Conservation (phyloP, 768 basidiomycete genomes). For the Bullera alba region DNA sequence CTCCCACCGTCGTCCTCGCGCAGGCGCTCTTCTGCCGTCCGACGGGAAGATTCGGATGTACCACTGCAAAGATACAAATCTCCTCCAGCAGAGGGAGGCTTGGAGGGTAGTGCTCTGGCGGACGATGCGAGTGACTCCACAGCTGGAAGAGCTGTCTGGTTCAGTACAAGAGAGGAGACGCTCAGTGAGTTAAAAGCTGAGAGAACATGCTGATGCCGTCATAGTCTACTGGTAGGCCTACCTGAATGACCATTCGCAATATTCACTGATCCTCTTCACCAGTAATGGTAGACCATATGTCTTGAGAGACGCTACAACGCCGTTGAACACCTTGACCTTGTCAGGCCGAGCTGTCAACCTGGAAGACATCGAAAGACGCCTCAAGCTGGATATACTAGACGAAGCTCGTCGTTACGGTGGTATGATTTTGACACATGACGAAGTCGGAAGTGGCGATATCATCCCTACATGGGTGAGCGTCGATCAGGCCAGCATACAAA, state of each 20-base stretch:
- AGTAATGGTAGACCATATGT: conserved; percentile 67
- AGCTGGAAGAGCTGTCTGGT: conserved; percentile 59
- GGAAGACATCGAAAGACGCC: conserved; percentile 74
- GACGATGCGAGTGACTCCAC: no score
- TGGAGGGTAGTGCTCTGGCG: no score
- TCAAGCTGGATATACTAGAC: conserved; percentile 84
- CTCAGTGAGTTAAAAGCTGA: conserved; percentile 56
- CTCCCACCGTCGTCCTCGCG: neutral
- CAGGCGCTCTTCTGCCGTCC: neutral
- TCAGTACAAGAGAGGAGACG: conserved; percentile 94
- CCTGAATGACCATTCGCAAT: neutral
- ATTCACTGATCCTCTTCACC: neutral
- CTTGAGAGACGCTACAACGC: conserved; percentile 75
- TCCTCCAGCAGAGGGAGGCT: no score
- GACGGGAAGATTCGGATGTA: neutral
- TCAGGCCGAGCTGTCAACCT: conserved; percentile 92
- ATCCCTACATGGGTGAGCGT: conserved; percentile 91
- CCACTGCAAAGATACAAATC: no score
- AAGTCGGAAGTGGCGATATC: conserved; percentile 69
- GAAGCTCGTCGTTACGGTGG: conserved; percentile 82
- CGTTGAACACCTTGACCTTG: conserved; percentile 66
- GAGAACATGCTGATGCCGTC: neutral
- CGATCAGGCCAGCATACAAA: conserved; percentile 72
- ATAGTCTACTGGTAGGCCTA: conserved; percentile 55
- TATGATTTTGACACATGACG: conserved; percentile 85